Base-by-base conservation (phyloP, 2,329 filamentous ascomycete species). In the Pseudogymnoascus sp. region DNA sequence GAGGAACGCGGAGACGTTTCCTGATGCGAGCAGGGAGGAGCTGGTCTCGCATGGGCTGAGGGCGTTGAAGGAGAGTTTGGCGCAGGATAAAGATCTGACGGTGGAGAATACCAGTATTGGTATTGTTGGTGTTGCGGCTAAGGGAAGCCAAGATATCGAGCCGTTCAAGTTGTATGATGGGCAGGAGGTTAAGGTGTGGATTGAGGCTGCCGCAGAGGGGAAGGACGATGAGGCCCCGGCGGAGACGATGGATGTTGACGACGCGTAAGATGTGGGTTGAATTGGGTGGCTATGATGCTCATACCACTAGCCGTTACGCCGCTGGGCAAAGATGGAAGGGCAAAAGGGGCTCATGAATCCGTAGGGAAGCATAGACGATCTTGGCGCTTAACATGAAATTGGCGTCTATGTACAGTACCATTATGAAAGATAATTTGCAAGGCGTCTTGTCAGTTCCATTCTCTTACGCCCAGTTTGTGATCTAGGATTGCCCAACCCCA, bases 71-170 rank as follows among this genome's bases (percentile, higher is more conserved):
- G 95, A 99, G 82, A 96, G 90, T 70, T 80, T 99, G 75, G 89
- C 90, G 64, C 93, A 97, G 83, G 95, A 99, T 78, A 96, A 96
- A 82, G 93, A 97, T 83, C 80, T 99, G 76, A 97, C 93, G 63
- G 86, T 97, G 42, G 95, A 97, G 76, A 99, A 99, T 80, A 96
- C 93, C 63, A 96, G 91, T 70, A 85, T 99, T 62, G 93, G 90
- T 38, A 82, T 97, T 66, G 90, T 93, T 21, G 93, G 93, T 9
- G 70, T 85, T 60, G 79, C 78, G 63, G 76, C 76, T 67, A 77
- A 78, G 65, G 78, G 78, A 6, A 79, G 79, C 62, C 80, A 82
- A 76, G 78, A 73, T 63, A 77, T 89, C 33, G 90, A 97, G 82
- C 84, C 85, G 67, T 97, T 97, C 79, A 91, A 90, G 81, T 82